Evolutionary conservation across 345 rosid species (phyloP), one percentile per base, ranked within the genome.

Genomic region (Lepidium africanum): DNA sequence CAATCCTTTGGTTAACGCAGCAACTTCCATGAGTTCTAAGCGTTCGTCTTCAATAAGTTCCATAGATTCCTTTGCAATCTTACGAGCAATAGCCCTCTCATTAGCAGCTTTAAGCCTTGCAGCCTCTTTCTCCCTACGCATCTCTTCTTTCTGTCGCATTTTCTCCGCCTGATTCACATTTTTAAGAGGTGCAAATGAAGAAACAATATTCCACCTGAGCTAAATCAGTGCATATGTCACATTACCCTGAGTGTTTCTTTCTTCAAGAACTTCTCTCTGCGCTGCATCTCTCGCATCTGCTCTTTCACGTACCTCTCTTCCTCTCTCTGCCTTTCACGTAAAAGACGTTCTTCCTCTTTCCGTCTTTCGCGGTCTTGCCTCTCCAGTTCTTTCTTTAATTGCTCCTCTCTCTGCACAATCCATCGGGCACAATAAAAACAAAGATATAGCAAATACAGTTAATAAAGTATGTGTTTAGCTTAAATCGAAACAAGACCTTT

Each of bases 291-390:
- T 74, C 90, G 88, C 85, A 85, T 87, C 73, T 87, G 95, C 76
- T 89, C 96, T 61, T 89, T 82, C 38, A 64, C 77, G 61, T 72
- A 81, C 73, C 93, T 87, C 86, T 92, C 98, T 70, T 81, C 96
- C 72, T 92, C 98, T 69, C 96, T 80, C 76, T 89, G 96, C 81
- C 81, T 89, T 77, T 92, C 96, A 53, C 96, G 92, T 72, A 86
- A 64, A 52, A 92, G 78, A 71, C 91, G 82, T 77, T 92, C 98
- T 77, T 92, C 96, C 72, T 89, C 98, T 77, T 83, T 92, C 46
- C 86, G 84, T 78, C 92, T 89, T 79, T 92, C 96, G 75, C 98
- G 96, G 63, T 92, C 91, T 48, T 75, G 87, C 80, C 91, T 89
- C 73, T 89, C 96, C 83, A 86, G 82, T 72, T 89, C 98, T 78